A percentile compares a stretch with the other conserved stretches of the same genome.
Evolutionary conservation across 352 stramenopile species (phyloP).

Genomic region (Phytophthora pisi): DNA sequence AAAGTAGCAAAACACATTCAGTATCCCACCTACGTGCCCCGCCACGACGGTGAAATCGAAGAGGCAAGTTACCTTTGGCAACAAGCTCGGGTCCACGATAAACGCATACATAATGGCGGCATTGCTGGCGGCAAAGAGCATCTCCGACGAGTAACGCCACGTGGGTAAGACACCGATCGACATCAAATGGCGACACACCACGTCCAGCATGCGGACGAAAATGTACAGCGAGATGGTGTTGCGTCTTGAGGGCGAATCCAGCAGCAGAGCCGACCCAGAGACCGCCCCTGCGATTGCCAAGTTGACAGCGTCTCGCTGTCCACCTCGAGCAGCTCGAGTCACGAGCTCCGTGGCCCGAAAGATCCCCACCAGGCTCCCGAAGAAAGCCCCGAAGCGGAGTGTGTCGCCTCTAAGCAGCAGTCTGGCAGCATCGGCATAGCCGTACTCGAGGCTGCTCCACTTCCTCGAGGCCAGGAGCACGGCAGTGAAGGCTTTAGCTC

Average conservation of each 20-base stretch:
- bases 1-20: not conserved
- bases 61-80: conserved; percentile 61
- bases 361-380: conserved; percentile 73
- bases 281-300: conserved; percentile 73
- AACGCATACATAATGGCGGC: conserved; percentile 83
- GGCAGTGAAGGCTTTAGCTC: conserved; percentile 83
- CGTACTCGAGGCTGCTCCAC: conserved; percentile 77
- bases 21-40: not conserved
- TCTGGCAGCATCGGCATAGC: conserved; percentile 75
- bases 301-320: conserved; percentile 57
- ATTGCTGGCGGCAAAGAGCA: conserved; percentile 80
- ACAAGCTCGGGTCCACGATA: conserved; percentile 62
- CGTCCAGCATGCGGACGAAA: conserved; percentile 86
- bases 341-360: conserved; percentile 72
- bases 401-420: conserved; percentile 72
- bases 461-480: conserved; percentile 79
- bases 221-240: conserved; percentile 85
- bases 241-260: conserved; percentile 69
- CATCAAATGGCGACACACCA: conserved; percentile 75
- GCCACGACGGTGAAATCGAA: not conserved
- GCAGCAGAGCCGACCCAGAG: conserved; percentile 69
- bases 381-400: conserved; percentile 81
- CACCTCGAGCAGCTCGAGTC: conserved; percentile 46
- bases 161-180: conserved; percentile 54
- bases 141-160: conserved; percentile 73